Percentiles rank a stretch among this genome's conserved stretches.
These are phyloP conservation scores for Nymphaea colorata DNA, from an alignment of 164 flowering plant species.

Conservation along the genomic window DNA sequence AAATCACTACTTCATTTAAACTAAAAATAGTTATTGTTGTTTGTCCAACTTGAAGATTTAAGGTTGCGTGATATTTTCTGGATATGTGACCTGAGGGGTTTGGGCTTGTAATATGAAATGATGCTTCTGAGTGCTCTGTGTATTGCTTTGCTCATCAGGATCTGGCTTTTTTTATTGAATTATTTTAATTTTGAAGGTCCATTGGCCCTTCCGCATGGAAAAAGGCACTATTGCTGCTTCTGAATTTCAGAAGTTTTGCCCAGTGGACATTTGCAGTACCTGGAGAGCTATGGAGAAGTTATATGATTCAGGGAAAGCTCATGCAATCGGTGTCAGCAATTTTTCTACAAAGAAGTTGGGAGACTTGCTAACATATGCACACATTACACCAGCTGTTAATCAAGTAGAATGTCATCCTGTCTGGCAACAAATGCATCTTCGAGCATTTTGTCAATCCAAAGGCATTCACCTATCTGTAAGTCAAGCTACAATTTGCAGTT, in stretches of 20 bases:
- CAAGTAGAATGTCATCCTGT: constrained; percentile 63
- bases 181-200: constrained; percentile 35
- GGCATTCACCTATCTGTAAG: constrained; percentile 42
- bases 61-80: too few species aligned
- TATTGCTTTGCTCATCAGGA: too few species aligned
- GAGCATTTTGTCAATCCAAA: constrained; percentile 39
- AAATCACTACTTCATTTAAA: too few species aligned
- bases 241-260: constrained; percentile 30
- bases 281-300: constrained; percentile 59
- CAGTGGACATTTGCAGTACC: constrained; percentile 16
- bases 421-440: constrained; percentile 49
- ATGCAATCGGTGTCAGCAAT: constrained; percentile 62
- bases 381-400: constrained; percentile 50
- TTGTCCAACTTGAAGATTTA: too few species aligned
- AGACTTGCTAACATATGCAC: constrained; percentile 28
- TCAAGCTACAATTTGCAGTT: not conserved
- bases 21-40: too few species aligned
- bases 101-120: too few species aligned
- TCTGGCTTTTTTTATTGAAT: not conserved
- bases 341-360: constrained; percentile 51
- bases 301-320: constrained; percentile 43
- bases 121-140: too few species aligned
- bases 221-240: constrained; percentile 38
- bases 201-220: constrained; percentile 67
- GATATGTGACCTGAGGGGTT: too few species aligned